Conservation (phyloP, 2,329 filamentous ascomycete species). For the Macrophomina pseudophaseolina region DNA sequence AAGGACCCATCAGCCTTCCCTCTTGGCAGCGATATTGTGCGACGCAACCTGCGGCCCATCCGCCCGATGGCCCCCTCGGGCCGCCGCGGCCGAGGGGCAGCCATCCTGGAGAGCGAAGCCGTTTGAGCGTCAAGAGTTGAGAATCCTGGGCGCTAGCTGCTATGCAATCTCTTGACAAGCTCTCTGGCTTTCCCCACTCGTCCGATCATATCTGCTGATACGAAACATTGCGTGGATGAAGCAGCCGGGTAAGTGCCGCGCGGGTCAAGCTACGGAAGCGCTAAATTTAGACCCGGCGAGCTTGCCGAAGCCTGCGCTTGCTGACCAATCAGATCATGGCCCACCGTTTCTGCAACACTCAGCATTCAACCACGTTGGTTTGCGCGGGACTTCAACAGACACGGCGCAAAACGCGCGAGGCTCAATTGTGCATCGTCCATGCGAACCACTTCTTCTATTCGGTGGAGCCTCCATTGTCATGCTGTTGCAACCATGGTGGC, state of each 20-base stretch:
- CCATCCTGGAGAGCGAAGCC: background rate
- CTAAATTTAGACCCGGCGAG: conserved; percentile 5
- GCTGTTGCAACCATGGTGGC: no score
- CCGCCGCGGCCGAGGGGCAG: background rate
- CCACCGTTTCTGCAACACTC: no score
- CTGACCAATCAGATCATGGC: background rate
- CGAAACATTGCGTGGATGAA: background rate
- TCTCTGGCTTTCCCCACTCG: background rate
- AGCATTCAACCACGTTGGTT: no score
- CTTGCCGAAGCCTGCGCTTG: background rate
- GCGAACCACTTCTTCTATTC: no score
- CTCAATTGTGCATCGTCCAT: no score
- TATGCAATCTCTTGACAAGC: background rate
- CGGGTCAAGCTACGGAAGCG: conserved; percentile 1
- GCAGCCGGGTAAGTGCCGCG: background rate
- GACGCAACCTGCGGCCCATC: background rate
- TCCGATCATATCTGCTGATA: background rate
- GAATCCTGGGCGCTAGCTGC: background rate
- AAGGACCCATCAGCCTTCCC: background rate
- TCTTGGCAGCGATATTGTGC: background rate
- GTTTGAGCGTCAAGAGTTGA: background rate
- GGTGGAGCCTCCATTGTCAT: no score
- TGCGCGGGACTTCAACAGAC: no score
- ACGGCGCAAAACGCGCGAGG: no score
- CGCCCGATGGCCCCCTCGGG: background rate